Base-by-base conservation (phyloP, 768 basidiomycete genomes). In the Leccinum obscurum region DNA sequence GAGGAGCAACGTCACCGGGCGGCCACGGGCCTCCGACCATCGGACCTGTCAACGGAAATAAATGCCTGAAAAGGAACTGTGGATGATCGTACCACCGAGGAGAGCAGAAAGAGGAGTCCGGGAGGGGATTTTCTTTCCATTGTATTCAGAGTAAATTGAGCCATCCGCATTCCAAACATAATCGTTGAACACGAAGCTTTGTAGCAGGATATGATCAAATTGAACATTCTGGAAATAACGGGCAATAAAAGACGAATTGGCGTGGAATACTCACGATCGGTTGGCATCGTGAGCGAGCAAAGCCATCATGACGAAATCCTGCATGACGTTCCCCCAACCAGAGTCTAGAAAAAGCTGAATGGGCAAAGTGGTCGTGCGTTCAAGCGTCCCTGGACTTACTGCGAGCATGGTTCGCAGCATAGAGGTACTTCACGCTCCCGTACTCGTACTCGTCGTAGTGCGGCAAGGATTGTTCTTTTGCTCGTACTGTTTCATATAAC, bases 321-420 rank as follows among this genome's bases (percentile, higher is more conserved):
- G 76, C 78, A 79, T 75, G 8, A 73, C 72, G 46, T 79, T 79
- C 1, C 77, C 77, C 74, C 73, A 79, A 1, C 78, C 79, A 6
- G 70, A 71, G 49, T 72, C 78, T 78, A 52, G 17, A 56, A 32
- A 20, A 11, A 35, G 20, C n/a, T 39, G 24, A 60, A 34, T 30
- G n/a, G 10, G 55, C 15, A 34, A 8, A 34, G 7, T 10, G 14
- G 5, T 26, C 13, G 8, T 26, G 41, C 8, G n/a, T 22, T 11
- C 10, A 11, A 34, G 8, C 2, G 26, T 53, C 11, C 28, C 9
- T 8, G 15, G 28, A 28, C 15, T 26, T 52, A 79, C 81, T 69
- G 56, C 71, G 68, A 0, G 69, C 77, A 64, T 84, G 81, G 58
- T 83, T 83, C 3, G 80, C 77, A 32, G 81, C 66, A 66, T 77